Evolutionary conservation across 2,329 filamentous ascomycete genomes (phyloP).

Genomic region (Beauveria medogensis): DNA sequence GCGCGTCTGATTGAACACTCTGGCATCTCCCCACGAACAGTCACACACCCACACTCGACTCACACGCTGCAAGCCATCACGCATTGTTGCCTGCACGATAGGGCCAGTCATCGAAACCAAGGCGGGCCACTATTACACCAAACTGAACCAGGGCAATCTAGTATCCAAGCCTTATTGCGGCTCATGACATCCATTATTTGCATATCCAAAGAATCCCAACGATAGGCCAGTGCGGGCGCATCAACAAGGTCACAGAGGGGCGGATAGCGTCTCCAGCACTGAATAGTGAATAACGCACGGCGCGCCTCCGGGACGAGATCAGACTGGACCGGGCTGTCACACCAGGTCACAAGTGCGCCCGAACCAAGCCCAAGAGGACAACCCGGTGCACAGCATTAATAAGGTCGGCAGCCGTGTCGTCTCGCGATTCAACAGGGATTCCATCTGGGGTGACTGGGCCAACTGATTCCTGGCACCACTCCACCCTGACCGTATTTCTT

Average conservation of each 20-base stretch:
- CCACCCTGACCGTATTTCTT: constrained; percentile 10
- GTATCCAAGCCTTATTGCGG: background rate
- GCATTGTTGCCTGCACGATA: background rate
- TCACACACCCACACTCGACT: constrained; percentile 3
- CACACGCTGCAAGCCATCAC: constrained; percentile 5
- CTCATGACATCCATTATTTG: background rate
- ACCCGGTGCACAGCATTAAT: background rate
- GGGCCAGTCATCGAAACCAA: background rate
- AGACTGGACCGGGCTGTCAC: background rate
- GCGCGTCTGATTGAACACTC: background rate
- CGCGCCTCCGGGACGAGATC: background rate
- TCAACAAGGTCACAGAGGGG: background rate
- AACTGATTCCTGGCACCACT: constrained; percentile 3
- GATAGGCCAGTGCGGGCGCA: constrained; percentile 2
- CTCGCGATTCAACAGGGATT: constrained; percentile 2
- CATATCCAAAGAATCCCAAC: background rate
- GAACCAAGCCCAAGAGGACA: background rate
- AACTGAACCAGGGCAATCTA: background rate
- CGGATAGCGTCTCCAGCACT: background rate
- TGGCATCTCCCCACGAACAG: background rate
- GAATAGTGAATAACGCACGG: too few relatives aligned
- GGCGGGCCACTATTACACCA: background rate
- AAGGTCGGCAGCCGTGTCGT: constrained; percentile 1
- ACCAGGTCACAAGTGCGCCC: background rate
- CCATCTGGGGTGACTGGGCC: background rate